A percentile compares a stretch with the other conserved stretches of the same genome.
Conservation (phyloP, 805 yeast genomes). For the Saccharomycopsis vini region DNA sequence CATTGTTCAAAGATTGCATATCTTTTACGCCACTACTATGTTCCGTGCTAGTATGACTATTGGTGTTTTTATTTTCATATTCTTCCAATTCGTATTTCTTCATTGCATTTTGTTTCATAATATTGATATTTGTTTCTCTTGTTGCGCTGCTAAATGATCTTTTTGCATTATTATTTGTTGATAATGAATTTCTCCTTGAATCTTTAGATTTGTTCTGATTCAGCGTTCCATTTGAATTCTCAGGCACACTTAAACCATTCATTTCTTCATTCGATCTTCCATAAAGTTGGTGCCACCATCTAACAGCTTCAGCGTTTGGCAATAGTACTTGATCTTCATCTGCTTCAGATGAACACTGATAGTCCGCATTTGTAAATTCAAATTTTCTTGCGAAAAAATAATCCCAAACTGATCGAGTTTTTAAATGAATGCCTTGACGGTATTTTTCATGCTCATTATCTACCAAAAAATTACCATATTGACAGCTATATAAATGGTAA, state of each 20-base stretch:
- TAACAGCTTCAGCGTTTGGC: conserved; percentile 53
- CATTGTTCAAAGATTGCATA: too few species aligned
- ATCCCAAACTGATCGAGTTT: conserved; percentile 85
- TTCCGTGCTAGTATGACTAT: too few species aligned
- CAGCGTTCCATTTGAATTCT: not conserved
- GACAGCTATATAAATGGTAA: conserved; percentile 88
- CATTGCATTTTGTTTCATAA: conserved; percentile 3
- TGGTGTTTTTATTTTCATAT: too few species aligned
- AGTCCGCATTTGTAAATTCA: conserved; percentile 58
- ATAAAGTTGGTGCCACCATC: conserved; percentile 85
- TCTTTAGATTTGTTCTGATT: not conserved
- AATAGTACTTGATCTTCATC: conserved; percentile 35
- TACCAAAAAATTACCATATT: conserved; percentile 82
- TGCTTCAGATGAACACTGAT: conserved; percentile 17
- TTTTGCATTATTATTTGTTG: not conserved
- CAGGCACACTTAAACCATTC: conserved; percentile 29
- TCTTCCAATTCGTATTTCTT: too few species aligned
- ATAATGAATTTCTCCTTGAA: not conserved
- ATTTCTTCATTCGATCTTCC: conserved; percentile 67
- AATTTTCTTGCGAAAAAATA: conserved; percentile 68
- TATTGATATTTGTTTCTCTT: conserved; percentile 7
- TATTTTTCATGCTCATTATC: conserved; percentile 62
- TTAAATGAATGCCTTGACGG: conserved; percentile 29
- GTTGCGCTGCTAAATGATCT: conserved; percentile 1
- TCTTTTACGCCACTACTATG: not conserved